A percentile compares a stretch with the other conserved stretches of the same genome.
These are phyloP conservation scores for Psilocybe sp. DNA, from an alignment of 768 basidiomycete species.

Conservation along the genomic window DNA sequence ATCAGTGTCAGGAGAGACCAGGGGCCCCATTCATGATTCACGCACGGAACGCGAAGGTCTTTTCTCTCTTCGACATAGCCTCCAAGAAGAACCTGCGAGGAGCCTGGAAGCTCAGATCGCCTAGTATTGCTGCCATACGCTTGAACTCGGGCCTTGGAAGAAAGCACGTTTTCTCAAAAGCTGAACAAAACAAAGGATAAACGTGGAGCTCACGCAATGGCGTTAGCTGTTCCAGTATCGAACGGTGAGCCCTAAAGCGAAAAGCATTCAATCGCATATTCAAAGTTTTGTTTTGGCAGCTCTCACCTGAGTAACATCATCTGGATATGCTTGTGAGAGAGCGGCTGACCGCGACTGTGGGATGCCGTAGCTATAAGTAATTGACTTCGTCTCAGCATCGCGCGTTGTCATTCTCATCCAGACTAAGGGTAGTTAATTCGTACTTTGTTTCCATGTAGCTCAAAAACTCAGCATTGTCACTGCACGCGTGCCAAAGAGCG, in stretches of 20 bases:
- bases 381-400: background rate
- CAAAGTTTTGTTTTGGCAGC: background rate
- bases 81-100: constrained; percentile 32
- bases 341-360: constrained; percentile 6
- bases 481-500: background rate
- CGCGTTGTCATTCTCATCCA: too few relatives aligned
- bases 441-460: constrained; percentile 14
- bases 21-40: constrained; percentile 1
- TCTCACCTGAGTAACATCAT: constrained; percentile 15
- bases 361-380: constrained; percentile 1
- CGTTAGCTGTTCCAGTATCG: constrained; percentile 15
- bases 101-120: constrained; percentile 32
- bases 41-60: constrained; percentile 32
- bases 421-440: too few relatives aligned
- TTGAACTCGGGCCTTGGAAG: constrained; percentile 34
- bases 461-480: constrained; percentile 17
- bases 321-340: constrained; percentile 14
- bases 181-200: background rate
- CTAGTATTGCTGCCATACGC: constrained; percentile 33
- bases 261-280: background rate
- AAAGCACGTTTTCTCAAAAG: background rate
- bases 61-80: constrained; percentile 25
- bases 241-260: constrained; percentile 17
- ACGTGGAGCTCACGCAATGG: constrained; percentile 10
- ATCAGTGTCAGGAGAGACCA: too few relatives aligned